phyloP scores from a whole-genome alignment of 2,329 filamentous ascomycete species.

The Colletotrichum echinochloae region DNA sequence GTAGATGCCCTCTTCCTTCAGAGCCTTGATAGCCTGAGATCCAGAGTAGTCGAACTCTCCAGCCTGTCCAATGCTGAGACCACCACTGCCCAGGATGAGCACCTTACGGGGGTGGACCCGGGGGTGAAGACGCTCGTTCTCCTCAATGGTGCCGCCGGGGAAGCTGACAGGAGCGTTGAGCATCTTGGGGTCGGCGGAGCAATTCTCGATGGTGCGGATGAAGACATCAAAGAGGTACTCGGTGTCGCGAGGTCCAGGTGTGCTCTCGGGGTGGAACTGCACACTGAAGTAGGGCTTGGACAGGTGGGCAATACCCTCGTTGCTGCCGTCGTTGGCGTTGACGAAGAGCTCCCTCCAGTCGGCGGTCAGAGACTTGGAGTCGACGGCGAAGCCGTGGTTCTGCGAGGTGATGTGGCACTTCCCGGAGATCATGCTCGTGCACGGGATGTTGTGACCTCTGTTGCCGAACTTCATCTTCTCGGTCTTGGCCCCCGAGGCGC shows the following conservation, averaged over 20 bases:
- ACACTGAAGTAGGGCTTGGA: constrained; percentile 95
- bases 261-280: constrained; percentile 99
- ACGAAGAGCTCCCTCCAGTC: constrained; percentile 96
- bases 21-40: constrained; percentile 96
- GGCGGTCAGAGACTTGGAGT: constrained; percentile 77
- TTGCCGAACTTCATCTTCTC: constrained; percentile 99
- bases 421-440: constrained; percentile 93
- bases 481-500: constrained; percentile 87
- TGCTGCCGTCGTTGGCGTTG: constrained; percentile 97
- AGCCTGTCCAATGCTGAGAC: constrained; percentile 96
- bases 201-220: constrained; percentile 83
- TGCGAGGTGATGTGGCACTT: constrained; percentile 99
- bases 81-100: constrained; percentile 91
- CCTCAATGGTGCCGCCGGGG: constrained; percentile 83
- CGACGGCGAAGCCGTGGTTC: constrained; percentile 97
- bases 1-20: constrained; percentile 98
- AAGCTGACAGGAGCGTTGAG: constrained; percentile 83
- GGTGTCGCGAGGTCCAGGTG: constrained; percentile 92
- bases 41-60: constrained; percentile 99
- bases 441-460: constrained; percentile 97
- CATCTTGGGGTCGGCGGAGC: constrained; percentile 73
- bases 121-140: constrained; percentile 82
- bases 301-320: constrained; percentile 94
- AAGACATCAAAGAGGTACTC: constrained; percentile 98
- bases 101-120: constrained; percentile 93